Base-by-base conservation (phyloP, 2,329 filamentous ascomycete genomes). In the Hymenoscyphus occultus region DNA sequence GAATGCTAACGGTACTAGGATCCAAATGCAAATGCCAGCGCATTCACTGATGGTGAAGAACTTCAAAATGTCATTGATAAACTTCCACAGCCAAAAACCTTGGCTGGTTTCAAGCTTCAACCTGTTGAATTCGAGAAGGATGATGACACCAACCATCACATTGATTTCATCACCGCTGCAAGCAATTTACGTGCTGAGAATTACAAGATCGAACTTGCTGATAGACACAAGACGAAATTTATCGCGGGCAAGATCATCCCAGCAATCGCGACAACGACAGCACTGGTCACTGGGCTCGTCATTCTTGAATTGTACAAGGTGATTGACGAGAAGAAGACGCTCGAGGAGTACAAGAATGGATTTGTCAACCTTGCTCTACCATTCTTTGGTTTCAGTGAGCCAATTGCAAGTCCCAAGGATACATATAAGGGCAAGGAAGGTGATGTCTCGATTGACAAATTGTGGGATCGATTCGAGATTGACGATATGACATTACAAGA, bases 181-280 rank as follows among this genome's bases (percentile, higher is more conserved):
- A 97, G 93, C 82, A 99, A 99, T 77, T 83, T 99, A 66, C 91
- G 96, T 66, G 95, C 95, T 0, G 90, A 96, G 78, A 99, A 99
- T 81, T 99, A 99, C 85, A 96, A 95, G 78, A 99, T 99, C 71
- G 87, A 92, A 74, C 85, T 88, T 69, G 93, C 95, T 0, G 94
- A 99, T 76, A 86, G 92, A 68, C 95, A 97, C 84, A 96, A 95
- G 88, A 99, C 94, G 68, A 99, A 99, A 83, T 98, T 99, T 79
- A 99, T 99, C 76, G 96, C 95, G 39, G 95, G 95, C 77, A 99
- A 99, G 86, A 99, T 99, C 72, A 99, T 99, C 71, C 95, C 95
- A 28, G 95, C 95, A 57, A 99, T 99, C 78, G 95, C 95, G 56
- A 99, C 95, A 2, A 98, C 95, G 0, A 99, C 95, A 2, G 94